Conservation (phyloP, 2,329 filamentous ascomycete species). For the Penicillium sp. region DNA sequence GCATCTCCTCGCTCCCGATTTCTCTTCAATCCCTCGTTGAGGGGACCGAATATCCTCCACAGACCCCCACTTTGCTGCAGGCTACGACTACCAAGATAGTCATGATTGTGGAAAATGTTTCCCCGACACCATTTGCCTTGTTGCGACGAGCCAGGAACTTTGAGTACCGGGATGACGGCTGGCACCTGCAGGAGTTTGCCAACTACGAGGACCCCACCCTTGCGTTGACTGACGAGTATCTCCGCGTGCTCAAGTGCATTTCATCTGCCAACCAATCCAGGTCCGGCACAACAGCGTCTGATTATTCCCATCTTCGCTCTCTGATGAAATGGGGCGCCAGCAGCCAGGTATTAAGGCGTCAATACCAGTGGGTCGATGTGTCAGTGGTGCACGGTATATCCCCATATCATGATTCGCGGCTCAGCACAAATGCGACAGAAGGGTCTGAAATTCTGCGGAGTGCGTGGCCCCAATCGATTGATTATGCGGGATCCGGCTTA, state of each 20-base stretch:
- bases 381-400: no score
- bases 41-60: constrained; percentile 90
- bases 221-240: constrained; percentile 89
- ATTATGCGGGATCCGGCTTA: no score
- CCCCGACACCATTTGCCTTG: constrained; percentile 87
- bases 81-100: constrained; percentile 81
- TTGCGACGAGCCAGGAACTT: constrained; percentile 90
- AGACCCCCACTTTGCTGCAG: constrained; percentile 70
- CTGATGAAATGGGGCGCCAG: no score
- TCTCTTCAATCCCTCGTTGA: constrained; percentile 86
- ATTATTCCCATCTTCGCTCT: no score
- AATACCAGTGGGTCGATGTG: no score
- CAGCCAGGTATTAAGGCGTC: no score
- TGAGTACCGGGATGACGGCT: constrained; percentile 86
- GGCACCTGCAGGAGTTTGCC: constrained; percentile 77
- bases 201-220: constrained; percentile 84
- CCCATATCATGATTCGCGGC: no score
- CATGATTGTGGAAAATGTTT: constrained; percentile 95
- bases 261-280: constrained; percentile 84
- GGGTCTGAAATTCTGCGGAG: no score
- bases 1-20: constrained; percentile 80
- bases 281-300: no score
- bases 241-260: constrained; percentile 82
- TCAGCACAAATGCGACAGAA: no score
- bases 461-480: no score